phyloP scores from a whole-genome alignment of 2,329 filamentous ascomycete species.

The Fusarium sp. region DNA sequence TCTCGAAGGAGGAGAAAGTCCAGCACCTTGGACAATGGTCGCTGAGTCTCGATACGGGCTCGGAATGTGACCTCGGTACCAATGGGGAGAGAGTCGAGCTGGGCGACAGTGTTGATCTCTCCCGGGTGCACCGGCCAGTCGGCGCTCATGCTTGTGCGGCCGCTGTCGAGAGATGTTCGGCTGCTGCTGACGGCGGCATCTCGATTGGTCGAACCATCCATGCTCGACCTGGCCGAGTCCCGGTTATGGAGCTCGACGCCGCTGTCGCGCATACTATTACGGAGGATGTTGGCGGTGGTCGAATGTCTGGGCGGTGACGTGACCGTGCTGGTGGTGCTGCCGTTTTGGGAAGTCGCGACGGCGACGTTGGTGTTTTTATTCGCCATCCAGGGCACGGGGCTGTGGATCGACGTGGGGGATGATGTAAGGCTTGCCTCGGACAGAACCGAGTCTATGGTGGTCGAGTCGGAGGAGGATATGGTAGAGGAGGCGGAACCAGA shows the following conservation, averaged over 20 bases:
- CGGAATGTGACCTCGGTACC: conserved; percentile 57
- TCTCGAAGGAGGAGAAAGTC: conserved; percentile 90
- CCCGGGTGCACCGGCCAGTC: conserved; percentile 56
- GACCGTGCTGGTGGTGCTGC: conserved; percentile 25
- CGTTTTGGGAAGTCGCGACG: conserved; percentile 14
- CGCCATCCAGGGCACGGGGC: conserved; percentile 18
- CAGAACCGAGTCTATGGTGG: conserved; percentile 37
- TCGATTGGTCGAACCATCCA: conserved; percentile 38
- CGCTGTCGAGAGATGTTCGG: conserved; percentile 52
- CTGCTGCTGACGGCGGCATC: conserved; percentile 35
- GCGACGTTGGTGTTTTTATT: conserved; percentile 25
- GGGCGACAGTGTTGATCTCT: conserved; percentile 54
- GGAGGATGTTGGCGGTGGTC: conserved; percentile 8
- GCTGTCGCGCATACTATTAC: conserved; percentile 49
- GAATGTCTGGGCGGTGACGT: conserved; percentile 16
- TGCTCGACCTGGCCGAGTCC: conserved; percentile 47
- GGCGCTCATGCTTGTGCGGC: conserved; percentile 52
- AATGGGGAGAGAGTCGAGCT: conserved; percentile 53
- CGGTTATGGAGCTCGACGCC: conserved; percentile 46
- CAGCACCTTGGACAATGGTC: conserved; percentile 83
- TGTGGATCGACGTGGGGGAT: conserved; percentile 22
- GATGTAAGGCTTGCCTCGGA: conserved; percentile 38
- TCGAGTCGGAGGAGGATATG: conserved; percentile 21
- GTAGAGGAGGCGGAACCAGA: conserved; percentile 15
- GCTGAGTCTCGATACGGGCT: conserved; percentile 69